Conservation (phyloP, 2,329 filamentous ascomycete genomes). For the Neofusicoccum kwambonambiense region DNA sequence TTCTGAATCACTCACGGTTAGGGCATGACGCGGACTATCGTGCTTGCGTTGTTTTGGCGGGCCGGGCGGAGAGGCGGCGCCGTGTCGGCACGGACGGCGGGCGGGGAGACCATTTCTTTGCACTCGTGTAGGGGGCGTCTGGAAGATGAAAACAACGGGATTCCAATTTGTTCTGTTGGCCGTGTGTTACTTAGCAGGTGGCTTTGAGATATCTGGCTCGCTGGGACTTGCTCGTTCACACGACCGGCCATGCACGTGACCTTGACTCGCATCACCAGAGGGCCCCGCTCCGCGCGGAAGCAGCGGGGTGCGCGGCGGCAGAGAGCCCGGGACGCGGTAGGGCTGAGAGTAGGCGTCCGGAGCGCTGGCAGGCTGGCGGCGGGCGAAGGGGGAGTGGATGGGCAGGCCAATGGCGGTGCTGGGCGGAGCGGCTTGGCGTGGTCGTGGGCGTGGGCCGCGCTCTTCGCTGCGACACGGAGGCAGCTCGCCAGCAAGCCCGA, state of each 20-base stretch:
- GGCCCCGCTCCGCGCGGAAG: neutral
- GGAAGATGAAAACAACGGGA: slow-evolving; percentile 16
- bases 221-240: neutral
- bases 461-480: slow-evolving; percentile 15
- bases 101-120: neutral
- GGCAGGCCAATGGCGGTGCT: slow-evolving; percentile 4
- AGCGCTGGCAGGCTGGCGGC: neutral
- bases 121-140: slow-evolving; percentile 11
- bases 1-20: slow-evolving; percentile 2
- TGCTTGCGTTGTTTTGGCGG: neutral
- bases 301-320: neutral
- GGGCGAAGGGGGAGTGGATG: neutral
- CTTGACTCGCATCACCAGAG: neutral
- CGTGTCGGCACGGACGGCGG: neutral
- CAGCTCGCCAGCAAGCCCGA: slow-evolving; percentile 14
- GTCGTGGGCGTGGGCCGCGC: slow-evolving; percentile 14
- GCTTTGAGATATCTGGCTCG: slow-evolving; percentile 13
- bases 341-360: neutral
- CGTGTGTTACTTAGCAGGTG: slow-evolving; percentile 15
- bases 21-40: neutral
- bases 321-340: neutral
- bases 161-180: slow-evolving; percentile 10
- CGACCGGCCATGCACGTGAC: neutral
- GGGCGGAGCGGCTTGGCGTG: slow-evolving; percentile 14
- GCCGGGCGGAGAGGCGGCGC: neutral